A percentile compares a stretch with the other conserved stretches of the same genome.
Evolutionary conservation across 371 early-diverging fungal genomes (phyloP).

Genomic region (Entomophthora muscae): DNA sequence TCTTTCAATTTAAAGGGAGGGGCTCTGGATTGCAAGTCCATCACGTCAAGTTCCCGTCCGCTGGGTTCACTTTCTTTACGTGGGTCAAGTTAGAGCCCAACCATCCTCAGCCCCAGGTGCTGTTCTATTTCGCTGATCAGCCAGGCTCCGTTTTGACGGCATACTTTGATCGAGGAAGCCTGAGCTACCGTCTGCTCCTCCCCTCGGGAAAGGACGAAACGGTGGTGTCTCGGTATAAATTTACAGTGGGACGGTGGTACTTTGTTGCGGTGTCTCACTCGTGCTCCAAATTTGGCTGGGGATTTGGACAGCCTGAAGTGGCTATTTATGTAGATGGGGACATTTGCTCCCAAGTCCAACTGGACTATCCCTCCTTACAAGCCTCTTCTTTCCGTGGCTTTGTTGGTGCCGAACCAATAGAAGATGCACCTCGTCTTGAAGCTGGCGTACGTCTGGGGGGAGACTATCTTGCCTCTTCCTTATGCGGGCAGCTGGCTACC

Average conservation of each 20-base stretch:
- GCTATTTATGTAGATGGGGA: conserved; percentile 21
- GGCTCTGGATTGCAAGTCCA: conserved; percentile 21
- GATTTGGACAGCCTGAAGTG: conserved; percentile 15
- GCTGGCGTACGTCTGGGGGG: not conserved
- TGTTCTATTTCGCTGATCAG: conserved; percentile 13
- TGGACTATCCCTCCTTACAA: conserved; percentile 20
- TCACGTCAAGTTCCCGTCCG: conserved; percentile 16
- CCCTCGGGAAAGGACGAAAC: not conserved
- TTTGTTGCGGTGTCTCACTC: conserved; percentile 23
- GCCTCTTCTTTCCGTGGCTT: conserved; percentile 14
- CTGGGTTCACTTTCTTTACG: conserved; percentile 23
- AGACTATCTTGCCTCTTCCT: conserved; percentile 6
- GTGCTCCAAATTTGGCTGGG: conserved; percentile 20
- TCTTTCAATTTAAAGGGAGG: conserved; percentile 23
- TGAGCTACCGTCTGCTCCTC: conserved; percentile 7
- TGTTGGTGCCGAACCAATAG: not conserved
- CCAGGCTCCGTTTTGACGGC: conserved; percentile 11
- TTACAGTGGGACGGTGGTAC: conserved; percentile 18
- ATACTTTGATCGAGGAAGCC: conserved; percentile 11
- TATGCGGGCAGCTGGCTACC: conserved; percentile 12
- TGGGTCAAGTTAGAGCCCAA: conserved; percentile 23
- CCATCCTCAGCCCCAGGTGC: conserved; percentile 4
- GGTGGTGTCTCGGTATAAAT: conserved; percentile 6
- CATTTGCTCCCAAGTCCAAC: conserved; percentile 13
- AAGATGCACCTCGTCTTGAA: not conserved